Evolutionary conservation across 2,329 filamentous ascomycete genomes (phyloP).

Genomic region (Thielaviopsis euricoi): DNA sequence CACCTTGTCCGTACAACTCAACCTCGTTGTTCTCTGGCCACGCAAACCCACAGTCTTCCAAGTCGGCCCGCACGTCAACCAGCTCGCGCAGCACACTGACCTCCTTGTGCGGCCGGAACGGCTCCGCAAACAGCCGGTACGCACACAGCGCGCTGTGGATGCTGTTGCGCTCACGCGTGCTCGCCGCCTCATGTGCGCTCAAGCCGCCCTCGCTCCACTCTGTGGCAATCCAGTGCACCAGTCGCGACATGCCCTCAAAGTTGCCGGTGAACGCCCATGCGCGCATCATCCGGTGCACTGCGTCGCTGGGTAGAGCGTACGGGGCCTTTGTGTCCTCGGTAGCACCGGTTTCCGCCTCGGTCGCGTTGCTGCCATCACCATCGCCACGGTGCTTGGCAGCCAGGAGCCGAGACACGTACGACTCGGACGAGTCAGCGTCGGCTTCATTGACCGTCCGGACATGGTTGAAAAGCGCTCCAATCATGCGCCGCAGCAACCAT

Average conservation of each 20-base stretch:
- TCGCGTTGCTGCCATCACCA: no score
- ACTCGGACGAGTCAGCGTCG: background rate
- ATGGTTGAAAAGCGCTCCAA: background rate
- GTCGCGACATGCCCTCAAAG: slow-evolving; percentile 35
- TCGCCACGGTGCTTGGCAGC: background rate
- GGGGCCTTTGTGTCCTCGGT: background rate
- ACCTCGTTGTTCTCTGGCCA: slow-evolving; percentile 26
- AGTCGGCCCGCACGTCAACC: slow-evolving; percentile 15
- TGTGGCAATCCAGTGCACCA: slow-evolving; percentile 41
- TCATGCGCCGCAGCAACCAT: slow-evolving; percentile 7
- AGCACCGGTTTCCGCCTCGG: background rate
- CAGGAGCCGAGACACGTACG: background rate
- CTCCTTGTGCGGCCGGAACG: slow-evolving; percentile 21
- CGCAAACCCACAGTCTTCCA: slow-evolving; percentile 16
- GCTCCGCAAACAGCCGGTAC: slow-evolving; percentile 32
- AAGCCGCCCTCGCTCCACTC: slow-evolving; percentile 26
- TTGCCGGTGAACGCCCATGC: slow-evolving; percentile 46
- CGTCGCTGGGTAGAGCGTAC: background rate
- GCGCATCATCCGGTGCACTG: slow-evolving; percentile 25
- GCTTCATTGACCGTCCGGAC: background rate
- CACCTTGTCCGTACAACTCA: slow-evolving; percentile 17
- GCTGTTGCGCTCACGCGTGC: slow-evolving; percentile 18
- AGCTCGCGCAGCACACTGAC: slow-evolving; percentile 19
- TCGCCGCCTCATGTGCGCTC: background rate
- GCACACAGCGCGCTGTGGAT: slow-evolving; percentile 24